phyloP scores from a whole-genome alignment of 1,139 yeast species.

The Protomyces inundatus region DNA sequence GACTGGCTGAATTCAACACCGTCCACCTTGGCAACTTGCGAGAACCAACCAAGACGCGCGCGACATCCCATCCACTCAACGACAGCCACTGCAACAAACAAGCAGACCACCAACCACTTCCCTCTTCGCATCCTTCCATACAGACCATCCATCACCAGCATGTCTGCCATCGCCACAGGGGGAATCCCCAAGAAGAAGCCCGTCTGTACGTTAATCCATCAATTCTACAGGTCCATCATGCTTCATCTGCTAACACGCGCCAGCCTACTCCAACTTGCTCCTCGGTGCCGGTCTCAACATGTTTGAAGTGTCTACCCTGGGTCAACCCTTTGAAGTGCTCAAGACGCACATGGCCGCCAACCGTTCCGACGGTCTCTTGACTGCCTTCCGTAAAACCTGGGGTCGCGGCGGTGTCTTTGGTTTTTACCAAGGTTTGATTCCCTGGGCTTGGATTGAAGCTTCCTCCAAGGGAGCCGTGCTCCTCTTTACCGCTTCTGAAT shows the following conservation, averaged over 20 bases:
- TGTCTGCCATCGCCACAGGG: constrained; percentile 21
- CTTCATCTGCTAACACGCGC: background rate
- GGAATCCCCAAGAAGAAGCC: constrained; percentile 24
- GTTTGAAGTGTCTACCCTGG: constrained; percentile 89
- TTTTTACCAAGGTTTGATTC: constrained; percentile 93
- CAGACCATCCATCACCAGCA: background rate
- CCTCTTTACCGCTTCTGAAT: constrained; percentile 85
- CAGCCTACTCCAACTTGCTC: constrained; percentile 53
- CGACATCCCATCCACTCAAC: too few relatives aligned
- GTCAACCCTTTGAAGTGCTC: constrained; percentile 92
- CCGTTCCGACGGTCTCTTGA: constrained; percentile 60
- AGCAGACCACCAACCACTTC: background rate
- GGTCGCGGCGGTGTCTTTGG: constrained; percentile 88
- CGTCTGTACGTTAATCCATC: constrained; percentile 4
- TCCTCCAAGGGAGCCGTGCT: constrained; percentile 98
- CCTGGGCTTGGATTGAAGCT: constrained; percentile 99
- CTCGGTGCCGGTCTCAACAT: constrained; percentile 90
- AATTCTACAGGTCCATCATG: background rate
- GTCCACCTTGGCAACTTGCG: too few relatives aligned
- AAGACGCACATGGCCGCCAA: constrained; percentile 98
- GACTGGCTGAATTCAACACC: background rate
- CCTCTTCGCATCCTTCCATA: background rate
- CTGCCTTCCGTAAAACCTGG: constrained; percentile 74
- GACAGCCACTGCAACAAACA: background rate
- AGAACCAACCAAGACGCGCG: too few relatives aligned